Percentiles rank a stretch among this genome's conserved stretches.
These are phyloP conservation scores for Oidiodendron maius DNA, from an alignment of 495 filamentous ascomycete genomes.

Conservation along the genomic window DNA sequence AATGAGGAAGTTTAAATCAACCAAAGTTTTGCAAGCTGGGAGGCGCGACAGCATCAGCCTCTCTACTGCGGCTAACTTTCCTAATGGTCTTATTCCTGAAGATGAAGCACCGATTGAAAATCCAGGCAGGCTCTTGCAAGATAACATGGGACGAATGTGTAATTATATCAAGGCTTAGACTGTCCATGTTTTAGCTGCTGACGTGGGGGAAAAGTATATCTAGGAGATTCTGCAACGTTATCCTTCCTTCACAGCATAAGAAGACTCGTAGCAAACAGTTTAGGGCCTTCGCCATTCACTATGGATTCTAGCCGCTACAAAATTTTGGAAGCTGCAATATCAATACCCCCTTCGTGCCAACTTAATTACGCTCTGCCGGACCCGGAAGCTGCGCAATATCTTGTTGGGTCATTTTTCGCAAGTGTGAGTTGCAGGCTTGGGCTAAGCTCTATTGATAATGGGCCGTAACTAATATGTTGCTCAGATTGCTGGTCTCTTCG, in stretches of 20 bases:
- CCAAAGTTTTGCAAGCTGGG: too few species aligned
- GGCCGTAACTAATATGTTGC: neutral
- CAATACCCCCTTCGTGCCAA: slow-evolving; percentile 29
- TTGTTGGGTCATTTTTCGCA: slow-evolving; percentile 53
- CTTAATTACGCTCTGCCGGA: slow-evolving; percentile 42
- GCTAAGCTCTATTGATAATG: neutral
- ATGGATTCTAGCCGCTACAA: slow-evolving; percentile 62
- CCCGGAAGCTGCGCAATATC: slow-evolving; percentile 42
- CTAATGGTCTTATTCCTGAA: neutral
- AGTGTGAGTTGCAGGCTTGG: slow-evolving; percentile 49
- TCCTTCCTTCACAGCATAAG: slow-evolving; percentile 68
- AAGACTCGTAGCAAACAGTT: slow-evolving; percentile 62
- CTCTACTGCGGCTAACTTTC: too few species aligned
- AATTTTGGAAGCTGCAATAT: slow-evolving; percentile 55
- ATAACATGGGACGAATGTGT: slow-evolving; percentile 6
- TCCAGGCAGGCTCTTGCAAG: slow-evolving; percentile 3
- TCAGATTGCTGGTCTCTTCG: slow-evolving; percentile 53
- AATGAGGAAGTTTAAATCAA: neutral
- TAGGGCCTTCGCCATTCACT: slow-evolving; percentile 61
- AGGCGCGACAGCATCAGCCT: too few species aligned
- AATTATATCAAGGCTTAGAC: too few species aligned
- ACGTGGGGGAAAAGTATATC: too few species aligned
- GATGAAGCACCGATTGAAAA: slow-evolving; percentile 10
- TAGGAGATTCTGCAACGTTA: slow-evolving; percentile 68
- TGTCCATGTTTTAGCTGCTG: too few species aligned